Base-by-base conservation (phyloP, 148 eudicot species). In the Dysphania ambrosioides region DNA sequence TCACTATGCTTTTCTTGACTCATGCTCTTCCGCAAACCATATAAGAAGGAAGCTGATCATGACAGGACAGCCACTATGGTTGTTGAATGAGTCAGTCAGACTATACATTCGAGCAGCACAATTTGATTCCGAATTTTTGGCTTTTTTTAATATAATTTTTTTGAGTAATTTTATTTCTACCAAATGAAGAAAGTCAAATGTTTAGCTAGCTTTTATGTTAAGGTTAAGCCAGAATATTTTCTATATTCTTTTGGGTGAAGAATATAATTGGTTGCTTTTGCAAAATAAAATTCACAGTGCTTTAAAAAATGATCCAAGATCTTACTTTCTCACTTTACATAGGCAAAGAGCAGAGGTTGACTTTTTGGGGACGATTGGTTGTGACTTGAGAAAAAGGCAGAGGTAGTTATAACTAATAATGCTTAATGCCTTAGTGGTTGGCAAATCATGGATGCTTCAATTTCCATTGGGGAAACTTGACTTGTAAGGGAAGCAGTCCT, bases 341-440 rank as follows among this genome's bases (percentile, higher is more conserved):
- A 36, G 29, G 58, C 64, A 71, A 66, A 41, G 66, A 73, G 53
- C 51, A 72, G 68, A 75, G 65, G 79, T 80, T 80, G 83, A 80
- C 79, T 72, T 32, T 32, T 64, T 41, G 34, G 57, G 26, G 82
- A 36, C 63, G 58, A 40, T 70, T 30, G 55, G 49, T 51, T 68
- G 42, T 35, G 41, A n/a, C n/a, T n/a, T n/a, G n/a, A n/a, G n/a
- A 67, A 5, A 18, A 18, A 11, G 67, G 62, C 24, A 58, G 18
- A 36, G 34, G 71, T 56, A 16, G 42, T 78, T 55, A 53, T 66
- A 51, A 36, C 1, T 19, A 18, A 57, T 23, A 16, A 42, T 65
- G 68, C 9, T 59, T 58, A 1, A 38, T 3, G 24, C 57, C 9
- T 59, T 58, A 1, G 26, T 3, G 24, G 41, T 38, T 40, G 76